Evolutionary conservation across 169 alveolate species (phyloP).

Genomic region (Amoebophrya sp.): DNA sequence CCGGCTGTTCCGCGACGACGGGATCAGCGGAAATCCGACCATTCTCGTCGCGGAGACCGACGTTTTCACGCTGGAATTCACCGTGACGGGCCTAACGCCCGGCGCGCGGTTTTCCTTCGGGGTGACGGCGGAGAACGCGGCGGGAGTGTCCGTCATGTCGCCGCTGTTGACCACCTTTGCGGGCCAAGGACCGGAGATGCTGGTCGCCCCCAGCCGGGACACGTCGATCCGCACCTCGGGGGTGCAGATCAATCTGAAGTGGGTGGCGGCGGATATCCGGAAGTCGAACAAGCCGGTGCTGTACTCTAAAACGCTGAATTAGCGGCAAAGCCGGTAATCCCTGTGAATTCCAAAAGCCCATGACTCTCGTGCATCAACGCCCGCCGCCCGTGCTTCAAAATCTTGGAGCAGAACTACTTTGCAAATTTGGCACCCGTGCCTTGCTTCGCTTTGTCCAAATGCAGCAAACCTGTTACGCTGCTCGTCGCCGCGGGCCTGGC

Average conservation of each 20-base stretch:
- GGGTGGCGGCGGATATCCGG: background rate
- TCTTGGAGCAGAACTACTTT: too few species aligned
- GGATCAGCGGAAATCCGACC: constrained; percentile 27
- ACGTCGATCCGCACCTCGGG: background rate
- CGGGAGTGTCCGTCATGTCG: background rate
- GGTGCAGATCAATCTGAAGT: background rate
- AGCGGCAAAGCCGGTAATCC: too few species aligned
- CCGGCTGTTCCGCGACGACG: constrained; percentile 32
- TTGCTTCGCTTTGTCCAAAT: too few species aligned
- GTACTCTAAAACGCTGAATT: too few species aligned
- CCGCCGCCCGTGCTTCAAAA: too few species aligned
- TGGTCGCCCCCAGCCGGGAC: background rate
- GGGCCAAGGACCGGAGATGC: constrained; percentile 18
- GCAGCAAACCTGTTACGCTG: too few species aligned
- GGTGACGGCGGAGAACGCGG: constrained; percentile 10
- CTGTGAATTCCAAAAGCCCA: too few species aligned
- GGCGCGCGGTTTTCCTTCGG: constrained; percentile 15
- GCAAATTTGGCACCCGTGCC: too few species aligned
- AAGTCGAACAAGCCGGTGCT: constrained; percentile 6
- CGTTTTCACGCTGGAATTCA: background rate
- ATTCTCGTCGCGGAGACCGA: background rate
- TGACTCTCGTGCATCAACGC: too few species aligned
- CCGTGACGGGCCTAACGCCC: constrained; percentile 15
- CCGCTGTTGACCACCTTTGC: background rate
- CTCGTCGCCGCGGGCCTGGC: too few species aligned